Conservation (phyloP, 2,329 filamentous ascomycete species). For the Sclerotinia sclerotiorum region DNA sequence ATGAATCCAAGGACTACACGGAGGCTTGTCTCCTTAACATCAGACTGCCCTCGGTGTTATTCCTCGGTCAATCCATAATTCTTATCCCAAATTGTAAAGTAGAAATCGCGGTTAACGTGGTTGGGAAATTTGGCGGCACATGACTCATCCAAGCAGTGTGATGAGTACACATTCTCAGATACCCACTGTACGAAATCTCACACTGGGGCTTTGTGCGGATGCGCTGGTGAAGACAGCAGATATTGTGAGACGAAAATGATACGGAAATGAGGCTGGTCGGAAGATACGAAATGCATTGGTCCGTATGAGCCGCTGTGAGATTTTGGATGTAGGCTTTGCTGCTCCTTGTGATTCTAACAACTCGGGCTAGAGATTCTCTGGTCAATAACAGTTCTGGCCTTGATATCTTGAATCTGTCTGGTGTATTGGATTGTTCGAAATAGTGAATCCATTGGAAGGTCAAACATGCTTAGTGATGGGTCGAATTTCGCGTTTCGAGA, state of each 20-base stretch:
- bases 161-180: background rate
- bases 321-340: background rate
- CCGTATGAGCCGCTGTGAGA: background rate
- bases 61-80: background rate
- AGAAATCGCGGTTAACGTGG: background rate
- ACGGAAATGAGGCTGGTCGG: background rate
- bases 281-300: conserved; percentile 5
- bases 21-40: background rate
- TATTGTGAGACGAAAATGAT: background rate
- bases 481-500: background rate
- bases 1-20: too few relatives aligned
- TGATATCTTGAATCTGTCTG: background rate
- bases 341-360: background rate
- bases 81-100: background rate
- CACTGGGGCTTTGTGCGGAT: background rate
- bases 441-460: background rate
- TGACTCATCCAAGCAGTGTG: conserved; percentile 5
- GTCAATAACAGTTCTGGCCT: background rate
- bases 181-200: background rate
- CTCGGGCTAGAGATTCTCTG: background rate
- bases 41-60: background rate
- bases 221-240: background rate
- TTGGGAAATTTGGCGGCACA: background rate
- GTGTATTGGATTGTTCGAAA: background rate
- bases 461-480: background rate